Conservation (phyloP, 192 early-diverging fungal genomes). For the Backusella australiensis region DNA sequence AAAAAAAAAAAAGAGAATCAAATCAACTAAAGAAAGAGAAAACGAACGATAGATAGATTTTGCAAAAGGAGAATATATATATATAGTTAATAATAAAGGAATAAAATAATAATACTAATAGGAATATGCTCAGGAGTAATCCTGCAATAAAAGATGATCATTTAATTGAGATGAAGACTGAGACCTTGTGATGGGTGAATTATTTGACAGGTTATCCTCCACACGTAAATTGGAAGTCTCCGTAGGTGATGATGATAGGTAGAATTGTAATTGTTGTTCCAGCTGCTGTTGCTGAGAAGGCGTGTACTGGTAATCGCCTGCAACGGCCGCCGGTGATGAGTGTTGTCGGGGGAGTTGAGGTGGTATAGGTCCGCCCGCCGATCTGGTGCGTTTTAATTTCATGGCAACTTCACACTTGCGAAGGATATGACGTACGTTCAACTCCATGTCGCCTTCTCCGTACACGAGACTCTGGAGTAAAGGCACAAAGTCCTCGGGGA, state of each 20-base stretch:
- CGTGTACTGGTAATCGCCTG: neutral
- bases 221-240: neutral
- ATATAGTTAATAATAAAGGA: neutral
- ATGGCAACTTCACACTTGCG: conserved; percentile 54
- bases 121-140: neutral
- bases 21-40: neutral
- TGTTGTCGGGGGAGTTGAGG: conserved; percentile 18
- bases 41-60: neutral
- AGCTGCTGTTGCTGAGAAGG: neutral
- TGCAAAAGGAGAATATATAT: neutral
- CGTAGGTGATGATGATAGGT: neutral
- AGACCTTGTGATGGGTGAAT: neutral
- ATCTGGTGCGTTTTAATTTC: conserved; percentile 44
- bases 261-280: neutral
- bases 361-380: conserved; percentile 15
- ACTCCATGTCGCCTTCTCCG: conserved; percentile 43
- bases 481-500: conserved; percentile 54
- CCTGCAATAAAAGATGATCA: neutral
- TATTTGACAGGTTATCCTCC: neutral
- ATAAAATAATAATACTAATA: neutral
- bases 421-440: conserved; percentile 53
- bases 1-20: too few species aligned
- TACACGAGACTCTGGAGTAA: conserved; percentile 48
- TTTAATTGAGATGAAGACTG: conserved; percentile 11
- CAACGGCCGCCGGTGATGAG: conserved; percentile 17